Conservation (phyloP, 345 rosid genomes). For the Chamaenerion angustifolium region DNA sequence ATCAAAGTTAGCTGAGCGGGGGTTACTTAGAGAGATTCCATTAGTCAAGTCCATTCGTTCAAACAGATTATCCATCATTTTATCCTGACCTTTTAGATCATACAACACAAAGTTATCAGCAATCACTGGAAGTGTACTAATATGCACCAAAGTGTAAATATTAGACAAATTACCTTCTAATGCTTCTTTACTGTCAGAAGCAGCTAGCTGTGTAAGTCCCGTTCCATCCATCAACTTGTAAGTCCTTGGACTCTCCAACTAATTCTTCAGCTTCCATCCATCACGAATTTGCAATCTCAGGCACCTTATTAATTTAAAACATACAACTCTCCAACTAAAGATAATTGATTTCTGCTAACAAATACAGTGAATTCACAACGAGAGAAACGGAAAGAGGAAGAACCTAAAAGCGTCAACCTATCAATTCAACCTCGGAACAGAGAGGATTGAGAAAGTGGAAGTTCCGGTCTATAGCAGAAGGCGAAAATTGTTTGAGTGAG, state of each 20-base stretch:
- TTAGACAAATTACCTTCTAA: slow-evolving; percentile 23
- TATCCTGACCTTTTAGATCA: slow-evolving; percentile 4
- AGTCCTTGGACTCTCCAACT: slow-evolving; percentile 19
- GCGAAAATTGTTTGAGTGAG: too few species aligned
- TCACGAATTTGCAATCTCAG: too few species aligned
- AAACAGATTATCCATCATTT: background rate
- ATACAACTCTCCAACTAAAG: too few species aligned
- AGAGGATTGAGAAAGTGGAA: too few species aligned
- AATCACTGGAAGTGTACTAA: background rate
- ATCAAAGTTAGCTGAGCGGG: background rate
- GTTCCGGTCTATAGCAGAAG: too few species aligned
- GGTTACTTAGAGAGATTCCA: background rate
- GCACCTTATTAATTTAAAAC: too few species aligned
- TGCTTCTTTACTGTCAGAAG: slow-evolving; percentile 7
- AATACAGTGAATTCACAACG: too few species aligned
- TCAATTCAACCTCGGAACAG: too few species aligned
- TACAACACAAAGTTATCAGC: background rate
- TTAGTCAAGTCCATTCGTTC: background rate
- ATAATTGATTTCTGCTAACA: too few species aligned
- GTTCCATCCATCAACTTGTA: slow-evolving; percentile 13
- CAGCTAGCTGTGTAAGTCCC: slow-evolving; percentile 11
- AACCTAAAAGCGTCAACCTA: too few species aligned
- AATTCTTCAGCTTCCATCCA: too few species aligned
- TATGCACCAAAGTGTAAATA: background rate
- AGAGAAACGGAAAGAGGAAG: too few species aligned